A percentile compares a stretch with the other conserved stretches of the same genome.
phyloP scores from a whole-genome alignment of 148 eudicot genomes.

The Mesembryanthemum crystallinum region DNA sequence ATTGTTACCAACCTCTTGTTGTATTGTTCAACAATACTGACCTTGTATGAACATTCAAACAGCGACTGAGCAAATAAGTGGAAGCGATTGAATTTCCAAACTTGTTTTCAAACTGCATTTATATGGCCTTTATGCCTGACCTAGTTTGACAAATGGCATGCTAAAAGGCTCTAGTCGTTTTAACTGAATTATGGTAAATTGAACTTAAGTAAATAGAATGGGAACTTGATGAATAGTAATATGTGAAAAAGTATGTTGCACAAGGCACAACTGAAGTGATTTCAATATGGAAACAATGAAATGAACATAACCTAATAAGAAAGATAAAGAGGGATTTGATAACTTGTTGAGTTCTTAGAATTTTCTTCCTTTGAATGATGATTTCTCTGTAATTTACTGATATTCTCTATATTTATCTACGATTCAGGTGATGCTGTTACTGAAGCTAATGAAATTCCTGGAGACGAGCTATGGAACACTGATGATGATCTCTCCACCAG shows the following conservation, averaged over 20 bases:
- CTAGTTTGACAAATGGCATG: not conserved
- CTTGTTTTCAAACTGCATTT: not conserved
- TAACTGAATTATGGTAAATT: no score
- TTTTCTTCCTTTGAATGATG: not conserved
- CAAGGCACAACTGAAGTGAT: no score
- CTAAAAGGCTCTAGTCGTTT: no score
- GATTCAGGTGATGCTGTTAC: conserved; percentile 30
- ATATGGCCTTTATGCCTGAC: not conserved
- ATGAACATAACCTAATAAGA: no score
- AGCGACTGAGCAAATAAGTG: no score
- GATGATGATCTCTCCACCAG: conserved; percentile 29
- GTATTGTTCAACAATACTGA: not conserved
- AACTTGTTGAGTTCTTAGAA: not conserved
- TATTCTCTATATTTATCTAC: not conserved
- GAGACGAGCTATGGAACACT: conserved; percentile 30
- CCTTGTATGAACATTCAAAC: not conserved
- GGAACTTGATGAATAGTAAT: no score
- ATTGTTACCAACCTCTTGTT: not conserved
- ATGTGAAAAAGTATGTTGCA: no score
- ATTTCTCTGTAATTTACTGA: conserved; percentile 1
- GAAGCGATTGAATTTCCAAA: no score
- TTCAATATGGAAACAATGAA: no score
- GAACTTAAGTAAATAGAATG: no score
- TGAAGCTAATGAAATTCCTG: conserved; percentile 26
- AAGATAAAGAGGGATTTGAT: not conserved